Base-by-base conservation (phyloP, 2,329 filamentous ascomycete genomes). In the Fusarium equiseti region DNA sequence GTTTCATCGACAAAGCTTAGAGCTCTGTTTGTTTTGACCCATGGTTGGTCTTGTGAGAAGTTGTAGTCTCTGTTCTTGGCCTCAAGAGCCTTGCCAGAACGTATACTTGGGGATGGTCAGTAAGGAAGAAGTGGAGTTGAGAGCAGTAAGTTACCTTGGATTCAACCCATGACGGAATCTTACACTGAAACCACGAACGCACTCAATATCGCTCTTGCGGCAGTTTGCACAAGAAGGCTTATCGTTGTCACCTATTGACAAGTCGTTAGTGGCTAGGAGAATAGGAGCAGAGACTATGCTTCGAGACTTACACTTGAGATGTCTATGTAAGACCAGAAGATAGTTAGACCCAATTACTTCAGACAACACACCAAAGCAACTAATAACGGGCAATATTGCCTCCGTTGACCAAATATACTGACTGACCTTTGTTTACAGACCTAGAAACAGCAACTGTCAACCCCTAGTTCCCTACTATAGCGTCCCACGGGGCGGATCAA, bases 1-100 rank as follows among this genome's bases (percentile, higher is more conserved):
- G 76, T 78, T 48, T 78, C 76, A 40, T 78, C 75, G 10, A 78
- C 66, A 22, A 78, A 78, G 29, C 75, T 78, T 24, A 78, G 40
- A 24, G 68, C 50, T 50, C 73, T 61, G 42, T 65, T 76, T 26
- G 73, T 75, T 46, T 70, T 70, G 29, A 78, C 74, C 76, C 76
- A 78, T 15, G 72, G 75, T 40, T 78, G 76, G 5, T 73, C 70
- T 15, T 75, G 61, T 8, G 76, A 54, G 45, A 77, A 77, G 11
- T 63, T 67, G 52, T 71, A 77, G 16, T 68, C 70, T 40, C 50
- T 55, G 8, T 63, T 73, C 32, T 70, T 62, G 26, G 57, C 50
- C 26, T 74, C 73, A 11, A 56, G 11, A 16, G 66, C 55, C 43
- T 59, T 72, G 5, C 70, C 66, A 26, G 68, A 73, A 12, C 62